A percentile compares a stretch with the other conserved stretches of the same genome.
These are phyloP conservation scores for Dentipellis fragilis DNA, from an alignment of 768 basidiomycete genomes.

Conservation along the genomic window DNA sequence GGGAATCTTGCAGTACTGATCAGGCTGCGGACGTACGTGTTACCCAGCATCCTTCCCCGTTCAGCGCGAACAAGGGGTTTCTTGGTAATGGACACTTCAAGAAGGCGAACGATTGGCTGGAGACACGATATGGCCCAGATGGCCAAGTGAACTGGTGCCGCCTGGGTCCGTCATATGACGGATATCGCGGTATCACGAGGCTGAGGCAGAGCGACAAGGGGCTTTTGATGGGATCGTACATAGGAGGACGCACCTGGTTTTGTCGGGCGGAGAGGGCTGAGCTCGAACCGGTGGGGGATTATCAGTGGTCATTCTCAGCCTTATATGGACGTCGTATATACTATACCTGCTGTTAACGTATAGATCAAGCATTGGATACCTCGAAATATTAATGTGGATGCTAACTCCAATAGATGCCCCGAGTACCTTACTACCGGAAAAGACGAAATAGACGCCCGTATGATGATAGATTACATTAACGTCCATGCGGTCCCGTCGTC, in stretches of 20 bases:
- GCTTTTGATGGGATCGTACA: neutral
- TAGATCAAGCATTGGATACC: neutral
- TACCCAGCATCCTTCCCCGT: slow-evolving; percentile 74
- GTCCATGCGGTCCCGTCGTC: slow-evolving; percentile 11
- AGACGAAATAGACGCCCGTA: slow-evolving; percentile 8
- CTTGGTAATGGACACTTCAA: slow-evolving; percentile 85
- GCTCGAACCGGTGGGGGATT: neutral
- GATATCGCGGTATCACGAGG: slow-evolving; percentile 1
- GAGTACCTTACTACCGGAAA: slow-evolving; percentile 7
- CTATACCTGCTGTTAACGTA: neutral
- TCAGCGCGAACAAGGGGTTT: slow-evolving; percentile 72
- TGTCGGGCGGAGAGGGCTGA: neutral
- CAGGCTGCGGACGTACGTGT: neutral
- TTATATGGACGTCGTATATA: neutral
- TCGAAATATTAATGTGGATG: slow-evolving; percentile 3
- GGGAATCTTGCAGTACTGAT: neutral
- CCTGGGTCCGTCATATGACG: slow-evolving; percentile 21
- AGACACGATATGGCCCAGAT: slow-evolving; percentile 62
- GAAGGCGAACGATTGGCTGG: slow-evolving; percentile 81
- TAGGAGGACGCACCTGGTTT: neutral
- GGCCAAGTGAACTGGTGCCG: slow-evolving; percentile 69
- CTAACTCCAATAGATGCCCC: slow-evolving; percentile 4
- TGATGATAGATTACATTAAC: slow-evolving; percentile 8
- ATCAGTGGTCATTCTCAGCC: neutral
- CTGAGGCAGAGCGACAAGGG: neutral